Conservation (phyloP, 2,329 filamentous ascomycete genomes). For the Aspergillus sp. region DNA sequence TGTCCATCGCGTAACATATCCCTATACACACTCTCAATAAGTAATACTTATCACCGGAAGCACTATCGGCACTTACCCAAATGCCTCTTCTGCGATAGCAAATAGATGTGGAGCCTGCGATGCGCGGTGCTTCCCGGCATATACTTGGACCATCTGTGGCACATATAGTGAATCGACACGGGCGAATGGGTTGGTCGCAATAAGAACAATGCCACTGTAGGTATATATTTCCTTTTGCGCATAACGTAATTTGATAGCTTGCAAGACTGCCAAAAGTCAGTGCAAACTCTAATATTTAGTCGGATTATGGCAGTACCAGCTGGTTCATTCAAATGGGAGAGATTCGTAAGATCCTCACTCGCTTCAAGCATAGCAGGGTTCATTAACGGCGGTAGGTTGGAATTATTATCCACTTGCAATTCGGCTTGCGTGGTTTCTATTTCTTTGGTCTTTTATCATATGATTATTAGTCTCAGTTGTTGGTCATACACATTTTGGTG, state of each 20-base stretch:
- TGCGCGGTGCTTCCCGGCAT: constrained; percentile 92
- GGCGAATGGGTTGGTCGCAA: constrained; percentile 97
- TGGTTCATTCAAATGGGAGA: constrained; percentile 97
- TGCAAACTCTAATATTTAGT: constrained; percentile 3
- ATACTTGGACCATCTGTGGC: constrained; percentile 99
- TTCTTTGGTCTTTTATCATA: constrained; percentile 65
- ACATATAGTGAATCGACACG: constrained; percentile 97
- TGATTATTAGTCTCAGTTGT: constrained; percentile 6
- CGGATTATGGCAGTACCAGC: constrained; percentile 62
- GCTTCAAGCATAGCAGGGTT: constrained; percentile 98
- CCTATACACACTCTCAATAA: constrained; percentile 50
- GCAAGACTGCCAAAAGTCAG: constrained; percentile 66
- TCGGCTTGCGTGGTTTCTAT: constrained; percentile 75
- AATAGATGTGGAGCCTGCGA: constrained; percentile 98
- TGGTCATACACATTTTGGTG: neutral
- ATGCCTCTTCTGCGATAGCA: constrained; percentile 97
- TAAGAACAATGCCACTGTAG: constrained; percentile 97
- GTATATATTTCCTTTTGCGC: constrained; percentile 99
- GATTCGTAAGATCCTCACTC: constrained; percentile 94
- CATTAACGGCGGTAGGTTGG: constrained; percentile 87
- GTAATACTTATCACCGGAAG: constrained; percentile 18
- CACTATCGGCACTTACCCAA: constrained; percentile 65
- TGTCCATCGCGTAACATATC: constrained; percentile 96
- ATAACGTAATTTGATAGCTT: constrained; percentile 96
- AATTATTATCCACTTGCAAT: constrained; percentile 73